Evolutionary conservation across 2,329 filamentous ascomycete species (phyloP).

Genomic region (Hypoxylon sp.): DNA sequence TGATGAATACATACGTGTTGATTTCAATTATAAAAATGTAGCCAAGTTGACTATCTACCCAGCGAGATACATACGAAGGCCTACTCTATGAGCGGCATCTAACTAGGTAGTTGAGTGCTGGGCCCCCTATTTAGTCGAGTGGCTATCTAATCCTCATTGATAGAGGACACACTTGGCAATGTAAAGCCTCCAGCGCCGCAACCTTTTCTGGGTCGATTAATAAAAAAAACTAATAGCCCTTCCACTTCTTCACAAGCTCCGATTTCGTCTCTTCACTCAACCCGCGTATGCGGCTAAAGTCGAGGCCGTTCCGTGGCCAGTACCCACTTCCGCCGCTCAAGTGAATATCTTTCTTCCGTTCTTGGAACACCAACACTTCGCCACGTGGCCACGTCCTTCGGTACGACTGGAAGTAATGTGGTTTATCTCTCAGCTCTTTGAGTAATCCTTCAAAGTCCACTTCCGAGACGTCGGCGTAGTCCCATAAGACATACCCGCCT

Average conservation of each 20-base stretch:
- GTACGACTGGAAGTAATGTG: neutral
- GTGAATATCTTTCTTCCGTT: neutral
- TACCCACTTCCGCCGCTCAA: neutral
- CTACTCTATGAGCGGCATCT: no score
- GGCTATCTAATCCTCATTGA: no score
- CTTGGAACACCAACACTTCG: neutral
- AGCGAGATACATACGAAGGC: no score
- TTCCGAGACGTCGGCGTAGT: neutral
- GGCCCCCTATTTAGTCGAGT: no score
- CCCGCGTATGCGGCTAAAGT: neutral
- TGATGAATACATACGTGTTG: no score
- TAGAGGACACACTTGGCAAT: no score
- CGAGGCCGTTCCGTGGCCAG: neutral
- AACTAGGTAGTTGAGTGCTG: no score
- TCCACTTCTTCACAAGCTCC: neutral
- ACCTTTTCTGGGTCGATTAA: no score
- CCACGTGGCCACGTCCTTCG: neutral
- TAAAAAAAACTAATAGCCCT: no score
- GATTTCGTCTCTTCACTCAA: neutral
- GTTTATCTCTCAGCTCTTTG: neutral
- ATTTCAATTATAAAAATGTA: no score
- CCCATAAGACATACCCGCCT: constrained; percentile 14
- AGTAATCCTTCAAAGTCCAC: neutral
- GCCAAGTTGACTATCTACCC: no score
- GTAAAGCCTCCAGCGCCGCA: no score